Evolutionary conservation across 1,284 basidiomycete species (phyloP), one percentile per base, ranked within the genome.

Genomic region (Malassezia psittaci): DNA sequence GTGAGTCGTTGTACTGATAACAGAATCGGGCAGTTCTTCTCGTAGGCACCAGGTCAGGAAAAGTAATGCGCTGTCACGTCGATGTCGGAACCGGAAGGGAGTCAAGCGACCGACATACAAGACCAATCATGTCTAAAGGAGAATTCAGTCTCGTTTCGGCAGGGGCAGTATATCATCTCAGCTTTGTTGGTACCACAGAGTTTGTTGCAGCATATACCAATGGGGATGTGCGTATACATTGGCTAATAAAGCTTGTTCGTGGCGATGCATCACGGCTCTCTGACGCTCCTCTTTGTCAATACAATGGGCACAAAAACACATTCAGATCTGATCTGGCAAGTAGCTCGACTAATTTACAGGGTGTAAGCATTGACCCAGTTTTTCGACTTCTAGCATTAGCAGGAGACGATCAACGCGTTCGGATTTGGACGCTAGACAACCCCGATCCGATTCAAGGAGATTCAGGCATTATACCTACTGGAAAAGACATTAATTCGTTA

Each of bases 191-290:
- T 3, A 38, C 13, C 9, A 15, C 38, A 16, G 48, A 51, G 32
- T 57, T 52, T 34, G 12, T 57, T 15, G 51, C 45, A 3, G 29
- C 45, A 5, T 57, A 57, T 52, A 52, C 55, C 13, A 52, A 57
- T 44, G 55, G 55, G 18, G 51, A 52, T 18, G 49, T 49, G 15
- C 38, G 48, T 41, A 16, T 10, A n/a, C 5, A 6, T 3, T 12
- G n/a, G 18, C 24, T 51, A 7, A 51, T n/a, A 5, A 33, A 51
- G 49, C 15, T 52, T 11, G 18, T 57, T 6, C 49, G 52, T 5
- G 38, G 37, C 15, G 55, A 57, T 36, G 13, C 29, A 21, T 19
- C 33, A 11, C 45, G 51, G 5, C 29, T 48, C n/a, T 6, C 7
- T 10, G 51, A 47, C 11, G n/a, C 45, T 8, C 55, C 55, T 2